A percentile compares a stretch with the other conserved stretches of the same genome.
Evolutionary conservation across 2,329 filamentous ascomycete species (phyloP).

Genomic region (Hymenoscyphus salicellus): DNA sequence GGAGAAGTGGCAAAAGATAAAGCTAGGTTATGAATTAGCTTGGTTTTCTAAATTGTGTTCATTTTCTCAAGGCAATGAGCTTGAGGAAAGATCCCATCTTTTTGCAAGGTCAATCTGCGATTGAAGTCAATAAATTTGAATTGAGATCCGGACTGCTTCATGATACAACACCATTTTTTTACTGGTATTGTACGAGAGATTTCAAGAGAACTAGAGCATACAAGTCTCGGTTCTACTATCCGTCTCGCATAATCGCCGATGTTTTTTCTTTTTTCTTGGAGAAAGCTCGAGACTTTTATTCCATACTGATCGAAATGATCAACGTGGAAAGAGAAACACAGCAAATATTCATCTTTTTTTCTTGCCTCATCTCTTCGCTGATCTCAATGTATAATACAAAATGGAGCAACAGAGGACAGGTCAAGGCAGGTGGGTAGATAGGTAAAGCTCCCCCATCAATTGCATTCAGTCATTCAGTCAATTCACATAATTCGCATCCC

Average conservation of each 20-base stretch:
- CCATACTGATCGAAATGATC: neutral
- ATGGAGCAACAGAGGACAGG: neutral
- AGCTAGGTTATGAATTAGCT: neutral
- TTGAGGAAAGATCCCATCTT: no score
- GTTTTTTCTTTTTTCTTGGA: no score
- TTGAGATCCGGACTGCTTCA: no score
- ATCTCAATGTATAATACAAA: conserved; percentile 1
- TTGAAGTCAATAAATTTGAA: no score
- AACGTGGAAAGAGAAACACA: neutral
- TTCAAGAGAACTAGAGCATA: no score
- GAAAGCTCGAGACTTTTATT: neutral
- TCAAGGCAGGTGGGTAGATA: neutral
- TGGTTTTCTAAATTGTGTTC: neutral
- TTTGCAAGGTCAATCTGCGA: no score
- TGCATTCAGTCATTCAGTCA: neutral
- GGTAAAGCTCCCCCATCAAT: neutral
- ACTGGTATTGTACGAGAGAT: no score
- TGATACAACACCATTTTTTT: no score
- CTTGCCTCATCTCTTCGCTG: neutral
- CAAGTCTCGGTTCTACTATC: no score
- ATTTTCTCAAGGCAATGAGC: no score
- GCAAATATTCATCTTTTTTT: neutral
- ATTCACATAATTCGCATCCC: neutral
- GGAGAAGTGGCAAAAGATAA: neutral
- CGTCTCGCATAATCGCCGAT: no score